Conservation (phyloP, 139 green algal species). For the Chlamydomonas schloesseri region DNA sequence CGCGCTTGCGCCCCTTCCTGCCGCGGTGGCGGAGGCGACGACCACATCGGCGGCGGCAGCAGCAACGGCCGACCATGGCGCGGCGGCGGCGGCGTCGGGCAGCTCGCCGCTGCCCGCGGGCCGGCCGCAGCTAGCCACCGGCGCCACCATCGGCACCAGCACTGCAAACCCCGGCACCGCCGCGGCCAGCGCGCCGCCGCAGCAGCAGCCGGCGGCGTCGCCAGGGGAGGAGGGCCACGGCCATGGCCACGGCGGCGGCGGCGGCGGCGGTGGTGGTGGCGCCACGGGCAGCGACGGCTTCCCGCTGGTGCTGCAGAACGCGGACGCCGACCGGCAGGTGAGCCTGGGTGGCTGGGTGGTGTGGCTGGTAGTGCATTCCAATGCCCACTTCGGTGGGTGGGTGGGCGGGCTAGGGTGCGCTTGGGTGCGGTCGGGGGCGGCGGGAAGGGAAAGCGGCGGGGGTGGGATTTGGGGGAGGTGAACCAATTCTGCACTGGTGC, state of each 20-base stretch:
- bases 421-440: too few species aligned
- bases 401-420: too few species aligned
- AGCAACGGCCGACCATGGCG: neutral
- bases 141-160: neutral
- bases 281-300: neutral
- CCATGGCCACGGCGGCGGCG: neutral
- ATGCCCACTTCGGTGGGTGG: too few species aligned
- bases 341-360: too few species aligned
- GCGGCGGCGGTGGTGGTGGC: neutral
- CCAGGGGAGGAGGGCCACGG: too few species aligned
- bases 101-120: neutral
- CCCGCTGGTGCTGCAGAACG: slow-evolving; percentile 7
- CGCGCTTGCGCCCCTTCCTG: too few species aligned
- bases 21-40: neutral
- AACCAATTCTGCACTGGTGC: too few species aligned
- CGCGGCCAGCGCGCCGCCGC: neutral
- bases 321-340: slow-evolving; percentile 27
- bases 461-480: too few species aligned
- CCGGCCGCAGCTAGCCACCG: neutral
- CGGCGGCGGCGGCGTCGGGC: neutral
- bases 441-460: too few species aligned
- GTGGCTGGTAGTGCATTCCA: too few species aligned
- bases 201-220: too few species aligned
- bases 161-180: neutral
- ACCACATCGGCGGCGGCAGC: too few species aligned